Conservation (phyloP, 2,329 filamentous ascomycete genomes). For the Arthrobotrys conoides region DNA sequence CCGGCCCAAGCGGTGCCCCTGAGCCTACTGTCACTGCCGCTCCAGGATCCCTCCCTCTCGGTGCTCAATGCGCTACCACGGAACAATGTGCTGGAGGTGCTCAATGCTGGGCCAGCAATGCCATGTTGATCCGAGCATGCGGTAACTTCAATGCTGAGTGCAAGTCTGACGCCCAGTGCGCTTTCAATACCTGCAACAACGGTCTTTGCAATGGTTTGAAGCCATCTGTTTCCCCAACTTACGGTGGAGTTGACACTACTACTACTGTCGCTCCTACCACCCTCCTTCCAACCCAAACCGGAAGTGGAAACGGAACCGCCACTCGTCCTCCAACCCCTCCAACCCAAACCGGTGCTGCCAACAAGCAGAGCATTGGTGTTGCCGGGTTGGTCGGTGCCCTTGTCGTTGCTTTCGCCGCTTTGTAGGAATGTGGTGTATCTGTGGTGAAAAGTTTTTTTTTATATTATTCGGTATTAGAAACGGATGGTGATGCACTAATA, state of each 20-base stretch:
- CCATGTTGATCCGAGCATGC: constrained; percentile 36
- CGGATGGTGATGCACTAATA: constrained; percentile 11
- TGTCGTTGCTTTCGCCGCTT: constrained; percentile 41
- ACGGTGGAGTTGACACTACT: constrained; percentile 19
- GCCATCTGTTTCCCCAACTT: constrained; percentile 28
- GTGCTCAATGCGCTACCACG: constrained; percentile 26
- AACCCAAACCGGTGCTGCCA: constrained; percentile 47
- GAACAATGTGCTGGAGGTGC: constrained; percentile 42
- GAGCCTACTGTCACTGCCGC: constrained; percentile 28
- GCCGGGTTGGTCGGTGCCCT: constrained; percentile 43
- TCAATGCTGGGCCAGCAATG: constrained; percentile 35
- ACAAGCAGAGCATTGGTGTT: constrained; percentile 26
- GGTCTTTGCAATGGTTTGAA: constrained; percentile 42
- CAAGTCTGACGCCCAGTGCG: constrained; percentile 33
- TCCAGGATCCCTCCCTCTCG: constrained; percentile 30
- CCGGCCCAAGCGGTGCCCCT: constrained; percentile 14
- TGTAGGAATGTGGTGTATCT: constrained; percentile 25
- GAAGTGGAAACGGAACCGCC: constrained; percentile 24
- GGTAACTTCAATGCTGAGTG: constrained; percentile 46
- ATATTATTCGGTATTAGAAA: neutral
- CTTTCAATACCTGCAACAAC: constrained; percentile 41
- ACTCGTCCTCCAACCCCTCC: constrained; percentile 1
- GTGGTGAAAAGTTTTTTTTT: constrained; percentile 7
- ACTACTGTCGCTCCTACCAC: constrained; percentile 5
- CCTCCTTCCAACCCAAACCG: constrained; percentile 19